A percentile compares a stretch with the other conserved stretches of the same genome.
Conservation (phyloP, 1,284 basidiomycete species). For the Moesziomyces aphidis region DNA sequence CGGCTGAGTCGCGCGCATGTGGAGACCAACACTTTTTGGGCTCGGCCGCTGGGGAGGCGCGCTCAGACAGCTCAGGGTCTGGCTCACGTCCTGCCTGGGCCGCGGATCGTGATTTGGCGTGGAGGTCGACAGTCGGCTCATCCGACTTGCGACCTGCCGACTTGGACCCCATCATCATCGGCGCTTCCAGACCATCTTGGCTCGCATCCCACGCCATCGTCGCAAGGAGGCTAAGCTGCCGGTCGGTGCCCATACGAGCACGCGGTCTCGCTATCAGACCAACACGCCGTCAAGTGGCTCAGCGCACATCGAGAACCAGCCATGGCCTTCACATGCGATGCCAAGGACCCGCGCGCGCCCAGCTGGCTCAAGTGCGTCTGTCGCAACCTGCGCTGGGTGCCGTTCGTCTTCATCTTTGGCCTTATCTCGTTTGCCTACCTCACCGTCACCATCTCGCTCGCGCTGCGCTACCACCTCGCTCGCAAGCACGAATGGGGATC, state of each 20-base stretch:
- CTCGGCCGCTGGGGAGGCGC: background rate
- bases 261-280: too few species aligned
- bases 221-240: too few species aligned
- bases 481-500: slow-evolving; percentile 27
- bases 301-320: background rate
- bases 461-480: slow-evolving; percentile 29
- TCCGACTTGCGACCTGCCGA: too few species aligned
- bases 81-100: too few species aligned
- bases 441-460: slow-evolving; percentile 39
- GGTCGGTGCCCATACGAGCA: too few species aligned
- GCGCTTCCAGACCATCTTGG: too few species aligned
- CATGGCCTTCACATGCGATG: slow-evolving; percentile 47
- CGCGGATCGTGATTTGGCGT: too few species aligned
- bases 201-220: too few species aligned
- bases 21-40: background rate
- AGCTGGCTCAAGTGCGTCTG: slow-evolving; percentile 21
- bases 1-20: background rate
- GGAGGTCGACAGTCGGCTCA: too few species aligned
- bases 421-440: slow-evolving; percentile 46
- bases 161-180: too few species aligned
- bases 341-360: slow-evolving; percentile 35
- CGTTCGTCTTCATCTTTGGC: slow-evolving; percentile 43
- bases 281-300: too few species aligned
- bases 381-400: slow-evolving; percentile 37
- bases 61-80: background rate